Evolutionary conservation across 2,329 filamentous ascomycete species (phyloP).

Genomic region (Cladosporium colombiae): DNA sequence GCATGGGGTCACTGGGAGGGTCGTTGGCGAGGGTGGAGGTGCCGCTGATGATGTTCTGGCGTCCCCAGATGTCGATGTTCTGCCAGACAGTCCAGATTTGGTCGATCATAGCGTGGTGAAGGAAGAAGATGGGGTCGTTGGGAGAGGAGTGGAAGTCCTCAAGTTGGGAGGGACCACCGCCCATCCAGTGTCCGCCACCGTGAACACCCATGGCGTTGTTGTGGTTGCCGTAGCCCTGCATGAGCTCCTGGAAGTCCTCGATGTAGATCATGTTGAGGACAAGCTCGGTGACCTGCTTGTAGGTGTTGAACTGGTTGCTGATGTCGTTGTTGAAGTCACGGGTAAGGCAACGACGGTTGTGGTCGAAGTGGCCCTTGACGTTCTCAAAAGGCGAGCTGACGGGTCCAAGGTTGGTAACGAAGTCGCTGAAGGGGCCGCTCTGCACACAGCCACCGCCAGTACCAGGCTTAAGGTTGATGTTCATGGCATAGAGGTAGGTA

Average conservation of each 20-base stretch:
- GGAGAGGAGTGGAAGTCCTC: slow-evolving; percentile 38
- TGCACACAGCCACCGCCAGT: slow-evolving; percentile 56
- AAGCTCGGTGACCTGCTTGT: slow-evolving; percentile 25
- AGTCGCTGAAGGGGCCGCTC: slow-evolving; percentile 52
- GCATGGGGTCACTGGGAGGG: slow-evolving; percentile 46
- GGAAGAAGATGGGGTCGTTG: slow-evolving; percentile 49
- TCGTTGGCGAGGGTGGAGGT: slow-evolving; percentile 48
- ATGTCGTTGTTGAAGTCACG: slow-evolving; percentile 39
- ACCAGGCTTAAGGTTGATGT: slow-evolving; percentile 52
- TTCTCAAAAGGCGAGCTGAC: slow-evolving; percentile 25
- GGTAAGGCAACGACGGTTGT: slow-evolving; percentile 24
- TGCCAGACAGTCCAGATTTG: slow-evolving; percentile 52
- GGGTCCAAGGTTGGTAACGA: slow-evolving; percentile 29
- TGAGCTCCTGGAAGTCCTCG: slow-evolving; percentile 23
- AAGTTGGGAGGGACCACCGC: slow-evolving; percentile 38
- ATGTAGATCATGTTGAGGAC: slow-evolving; percentile 25
- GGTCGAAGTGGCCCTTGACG: slow-evolving; percentile 21
- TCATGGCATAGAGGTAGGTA: slow-evolving; percentile 47
- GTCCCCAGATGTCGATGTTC: slow-evolving; percentile 40
- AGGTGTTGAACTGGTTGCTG: slow-evolving; percentile 22
- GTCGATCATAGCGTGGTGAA: slow-evolving; percentile 51
- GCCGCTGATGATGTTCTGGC: slow-evolving; percentile 42
- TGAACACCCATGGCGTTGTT: slow-evolving; percentile 38
- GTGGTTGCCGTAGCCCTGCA: slow-evolving; percentile 32
- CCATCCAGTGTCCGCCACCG: slow-evolving; percentile 49